Evolutionary conservation across 2,329 filamentous ascomycete genomes (phyloP).

Genomic region (Dothistroma septosporum): DNA sequence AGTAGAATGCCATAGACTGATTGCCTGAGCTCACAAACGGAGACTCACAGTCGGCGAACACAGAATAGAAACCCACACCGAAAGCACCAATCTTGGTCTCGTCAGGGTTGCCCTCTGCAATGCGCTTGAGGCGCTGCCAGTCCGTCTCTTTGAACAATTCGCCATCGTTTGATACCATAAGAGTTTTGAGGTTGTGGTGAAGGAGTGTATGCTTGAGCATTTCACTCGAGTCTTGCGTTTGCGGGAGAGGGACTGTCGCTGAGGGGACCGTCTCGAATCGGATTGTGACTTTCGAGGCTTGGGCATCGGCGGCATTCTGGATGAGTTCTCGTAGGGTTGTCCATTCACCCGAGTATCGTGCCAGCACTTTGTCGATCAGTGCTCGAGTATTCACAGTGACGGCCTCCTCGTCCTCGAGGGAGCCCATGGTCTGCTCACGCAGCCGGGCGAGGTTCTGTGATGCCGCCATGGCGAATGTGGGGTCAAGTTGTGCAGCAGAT

Average conservation of each 20-base stretch:
- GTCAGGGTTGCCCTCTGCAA: slow-evolving; percentile 98
- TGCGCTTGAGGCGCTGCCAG: slow-evolving; percentile 89
- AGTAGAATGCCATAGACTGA: slow-evolving; percentile 97
- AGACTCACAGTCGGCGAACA: slow-evolving; percentile 96
- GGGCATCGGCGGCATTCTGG: slow-evolving; percentile 96
- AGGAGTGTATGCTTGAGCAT: slow-evolving; percentile 77
- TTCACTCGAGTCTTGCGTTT: slow-evolving; percentile 62
- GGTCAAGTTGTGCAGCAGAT: slow-evolving; percentile 1
- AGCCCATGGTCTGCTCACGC: slow-evolving; percentile 78
- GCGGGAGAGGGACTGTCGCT: slow-evolving; percentile 65
- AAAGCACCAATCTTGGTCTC: slow-evolving; percentile 99
- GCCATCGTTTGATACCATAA: slow-evolving; percentile 93
- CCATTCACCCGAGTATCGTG: slow-evolving; percentile 95
- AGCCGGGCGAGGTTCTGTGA: slow-evolving; percentile 44
- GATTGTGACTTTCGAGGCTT: slow-evolving; percentile 82
- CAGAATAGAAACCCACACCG: slow-evolving; percentile 96
- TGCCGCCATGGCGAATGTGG: slow-evolving; percentile 19
- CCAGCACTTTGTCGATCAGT: slow-evolving; percentile 94
- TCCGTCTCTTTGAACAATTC: slow-evolving; percentile 83
- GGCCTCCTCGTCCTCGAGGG: slow-evolving; percentile 88
- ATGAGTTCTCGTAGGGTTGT: slow-evolving; percentile 83
- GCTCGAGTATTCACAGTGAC: slow-evolving; percentile 97
- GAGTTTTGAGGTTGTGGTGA: slow-evolving; percentile 77
- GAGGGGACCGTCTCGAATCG: slow-evolving; percentile 91
- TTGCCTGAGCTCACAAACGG: slow-evolving; percentile 91